A percentile compares a stretch with the other conserved stretches of the same genome.
phyloP scores from a whole-genome alignment of 2,329 filamentous ascomycete genomes.

The Orbilia javanica region DNA sequence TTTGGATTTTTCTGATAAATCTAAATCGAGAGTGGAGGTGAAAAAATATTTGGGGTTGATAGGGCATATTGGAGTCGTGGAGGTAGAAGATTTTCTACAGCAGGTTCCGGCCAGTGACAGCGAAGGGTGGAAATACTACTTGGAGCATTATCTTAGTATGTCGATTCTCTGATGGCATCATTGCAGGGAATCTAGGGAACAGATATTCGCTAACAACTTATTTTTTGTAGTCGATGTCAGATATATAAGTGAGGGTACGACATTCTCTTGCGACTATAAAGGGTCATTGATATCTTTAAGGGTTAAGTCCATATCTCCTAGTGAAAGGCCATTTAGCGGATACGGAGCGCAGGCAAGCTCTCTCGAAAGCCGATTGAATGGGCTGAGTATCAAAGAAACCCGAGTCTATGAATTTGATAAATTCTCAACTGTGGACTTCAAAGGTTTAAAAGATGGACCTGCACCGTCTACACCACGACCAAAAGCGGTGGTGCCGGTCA shows the following conservation, averaged over 20 bases:
- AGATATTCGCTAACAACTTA: conserved; percentile 15
- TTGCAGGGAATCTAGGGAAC: not conserved
- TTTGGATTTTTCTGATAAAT: conserved; percentile 54
- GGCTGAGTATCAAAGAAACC: conserved; percentile 35
- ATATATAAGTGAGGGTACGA: conserved; percentile 45
- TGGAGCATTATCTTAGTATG: conserved; percentile 62
- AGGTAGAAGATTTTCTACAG: conserved; percentile 59
- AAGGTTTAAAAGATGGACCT: conserved; percentile 37
- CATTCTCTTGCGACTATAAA: conserved; percentile 43
- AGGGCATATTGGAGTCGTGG: conserved; percentile 56
- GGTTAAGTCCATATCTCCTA: conserved; percentile 34
- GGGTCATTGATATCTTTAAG: conserved; percentile 33
- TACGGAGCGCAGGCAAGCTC: not conserved
- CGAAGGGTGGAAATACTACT: conserved; percentile 61
- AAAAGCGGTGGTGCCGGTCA: conserved; percentile 29
- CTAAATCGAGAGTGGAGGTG: conserved; percentile 59
- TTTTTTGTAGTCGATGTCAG: conserved; percentile 31
- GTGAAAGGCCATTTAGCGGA: conserved; percentile 16
- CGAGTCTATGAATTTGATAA: conserved; percentile 44
- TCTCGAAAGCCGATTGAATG: conserved; percentile 21
- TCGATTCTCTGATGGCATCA: conserved; percentile 7
- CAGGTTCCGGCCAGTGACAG: conserved; percentile 46
- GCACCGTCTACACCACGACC: conserved; percentile 37
- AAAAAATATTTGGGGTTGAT: conserved; percentile 59
- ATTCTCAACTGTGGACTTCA: conserved; percentile 55